phyloP scores from a whole-genome alignment of 805 yeast species.

The Teunomyces pallodes region DNA sequence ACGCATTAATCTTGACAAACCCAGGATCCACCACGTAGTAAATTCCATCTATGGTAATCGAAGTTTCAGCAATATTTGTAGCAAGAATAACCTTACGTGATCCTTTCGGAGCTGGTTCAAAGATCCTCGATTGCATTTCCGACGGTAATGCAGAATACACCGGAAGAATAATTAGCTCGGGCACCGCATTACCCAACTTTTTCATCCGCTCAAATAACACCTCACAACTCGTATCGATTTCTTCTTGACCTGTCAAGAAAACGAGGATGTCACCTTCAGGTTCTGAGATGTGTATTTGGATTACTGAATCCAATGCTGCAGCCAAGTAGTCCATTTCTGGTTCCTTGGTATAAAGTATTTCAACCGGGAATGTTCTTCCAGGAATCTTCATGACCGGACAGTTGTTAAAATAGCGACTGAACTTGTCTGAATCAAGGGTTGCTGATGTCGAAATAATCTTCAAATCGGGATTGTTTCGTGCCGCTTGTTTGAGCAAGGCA shows the following conservation, averaged over 20 bases:
- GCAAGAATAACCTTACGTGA: slow-evolving; percentile 89
- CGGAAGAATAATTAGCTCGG: slow-evolving; percentile 75
- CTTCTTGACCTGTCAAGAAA: slow-evolving; percentile 90
- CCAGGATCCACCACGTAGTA: slow-evolving; percentile 94
- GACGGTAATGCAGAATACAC: slow-evolving; percentile 90
- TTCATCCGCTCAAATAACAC: slow-evolving; percentile 63
- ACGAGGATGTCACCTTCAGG: slow-evolving; percentile 78
- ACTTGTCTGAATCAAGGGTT: slow-evolving; percentile 85
- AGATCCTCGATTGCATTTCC: slow-evolving; percentile 83
- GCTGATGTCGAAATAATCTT: slow-evolving; percentile 89
- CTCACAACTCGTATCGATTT: slow-evolving; percentile 87
- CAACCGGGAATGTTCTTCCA: slow-evolving; percentile 91
- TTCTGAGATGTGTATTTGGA: slow-evolving; percentile 82
- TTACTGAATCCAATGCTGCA: slow-evolving; percentile 77
- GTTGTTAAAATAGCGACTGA: slow-evolving; percentile 68
- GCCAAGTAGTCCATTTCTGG: slow-evolving; percentile 87
- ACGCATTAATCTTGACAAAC: slow-evolving; percentile 84
- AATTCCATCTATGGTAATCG: slow-evolving; percentile 93
- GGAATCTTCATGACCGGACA: slow-evolving; percentile 87
- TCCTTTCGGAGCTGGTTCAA: slow-evolving; percentile 82
- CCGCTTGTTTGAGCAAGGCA: slow-evolving; percentile 78
- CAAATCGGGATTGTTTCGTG: slow-evolving; percentile 63
- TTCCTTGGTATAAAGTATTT: slow-evolving; percentile 69
- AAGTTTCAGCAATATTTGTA: slow-evolving; percentile 96
- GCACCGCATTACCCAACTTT: slow-evolving; percentile 55